These are phyloP conservation scores for Suillus clintonianus DNA, from an alignment of 768 basidiomycete species.

Conservation along the genomic window DNA sequence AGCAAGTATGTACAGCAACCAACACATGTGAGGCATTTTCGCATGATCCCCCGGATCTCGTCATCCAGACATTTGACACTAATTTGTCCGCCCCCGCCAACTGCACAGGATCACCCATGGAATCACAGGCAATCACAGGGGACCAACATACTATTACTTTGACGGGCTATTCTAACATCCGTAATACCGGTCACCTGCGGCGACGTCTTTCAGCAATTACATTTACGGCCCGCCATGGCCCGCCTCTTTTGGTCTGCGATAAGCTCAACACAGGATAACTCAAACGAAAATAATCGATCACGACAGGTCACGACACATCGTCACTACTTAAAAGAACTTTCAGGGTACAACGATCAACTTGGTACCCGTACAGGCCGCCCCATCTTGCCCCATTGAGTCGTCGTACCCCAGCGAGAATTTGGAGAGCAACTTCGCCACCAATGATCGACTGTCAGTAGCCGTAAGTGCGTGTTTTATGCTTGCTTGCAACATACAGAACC, in stretches of 20 bases:
- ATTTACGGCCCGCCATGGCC: background rate
- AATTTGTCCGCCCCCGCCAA: background rate
- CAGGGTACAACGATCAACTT: background rate
- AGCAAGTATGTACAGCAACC: background rate
- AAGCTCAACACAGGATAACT: background rate
- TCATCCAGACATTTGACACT: background rate
- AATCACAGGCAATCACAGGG: background rate
- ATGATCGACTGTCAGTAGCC: background rate
- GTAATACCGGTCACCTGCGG: background rate
- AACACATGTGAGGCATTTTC: background rate
- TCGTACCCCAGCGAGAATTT: background rate
- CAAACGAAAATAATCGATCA: background rate
- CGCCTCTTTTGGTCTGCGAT: background rate
- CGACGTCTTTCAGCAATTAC: background rate
- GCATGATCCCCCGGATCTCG: background rate
- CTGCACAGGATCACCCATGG: background rate
- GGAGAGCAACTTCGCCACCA: background rate
- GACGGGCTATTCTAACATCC: background rate
- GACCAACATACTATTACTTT: background rate
- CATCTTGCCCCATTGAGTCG: background rate
- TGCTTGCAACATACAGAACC: background rate
- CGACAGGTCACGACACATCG: background rate
- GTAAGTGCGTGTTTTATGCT: background rate
- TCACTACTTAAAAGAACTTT: background rate
- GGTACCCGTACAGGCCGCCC: background rate